Evolutionary conservation across 305 asterid genomes (phyloP).

Genomic region (Caryopteris hybrid): DNA sequence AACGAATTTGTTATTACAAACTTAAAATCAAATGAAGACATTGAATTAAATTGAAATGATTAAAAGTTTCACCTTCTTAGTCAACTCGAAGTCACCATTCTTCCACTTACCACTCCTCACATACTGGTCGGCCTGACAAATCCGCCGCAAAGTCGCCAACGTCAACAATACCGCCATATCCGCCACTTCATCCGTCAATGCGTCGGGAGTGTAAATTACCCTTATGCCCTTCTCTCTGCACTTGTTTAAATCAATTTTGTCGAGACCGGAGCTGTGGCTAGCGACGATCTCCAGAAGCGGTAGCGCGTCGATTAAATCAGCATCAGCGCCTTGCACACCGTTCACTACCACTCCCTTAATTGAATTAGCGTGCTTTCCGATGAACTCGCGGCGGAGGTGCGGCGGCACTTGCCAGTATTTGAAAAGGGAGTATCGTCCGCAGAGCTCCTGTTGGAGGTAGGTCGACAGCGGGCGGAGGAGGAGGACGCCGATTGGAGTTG

Average conservation of each 20-base stretch:
- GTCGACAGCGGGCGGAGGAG: constrained; percentile 46
- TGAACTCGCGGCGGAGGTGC: constrained; percentile 36
- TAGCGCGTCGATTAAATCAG: constrained; percentile 47
- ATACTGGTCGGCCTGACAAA: constrained; percentile 42
- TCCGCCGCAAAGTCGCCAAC: constrained; percentile 50
- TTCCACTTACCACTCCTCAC: constrained; percentile 53
- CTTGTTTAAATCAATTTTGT: constrained; percentile 49
- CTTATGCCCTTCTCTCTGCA: constrained; percentile 54
- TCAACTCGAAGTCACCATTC: constrained; percentile 39
- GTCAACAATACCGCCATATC: constrained; percentile 51
- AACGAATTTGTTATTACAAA: background rate
- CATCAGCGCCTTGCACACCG: constrained; percentile 47
- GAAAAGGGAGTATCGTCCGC: constrained; percentile 42
- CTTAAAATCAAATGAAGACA: background rate
- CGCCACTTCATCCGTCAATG: constrained; percentile 54
- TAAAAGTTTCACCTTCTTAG: constrained; percentile 36
- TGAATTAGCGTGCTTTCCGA: constrained; percentile 30
- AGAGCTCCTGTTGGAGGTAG: constrained; percentile 44
- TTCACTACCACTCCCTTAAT: constrained; percentile 49
- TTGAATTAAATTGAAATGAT: background rate
- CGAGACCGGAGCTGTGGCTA: constrained; percentile 65
- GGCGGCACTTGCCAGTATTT: constrained; percentile 48
- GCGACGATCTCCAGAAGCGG: constrained; percentile 50
- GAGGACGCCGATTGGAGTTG: constrained; percentile 35
- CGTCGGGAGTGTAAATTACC: constrained; percentile 55